Base-by-base conservation (phyloP, 352 stramenopile species). In the Saprolegnia diclina region DNA sequence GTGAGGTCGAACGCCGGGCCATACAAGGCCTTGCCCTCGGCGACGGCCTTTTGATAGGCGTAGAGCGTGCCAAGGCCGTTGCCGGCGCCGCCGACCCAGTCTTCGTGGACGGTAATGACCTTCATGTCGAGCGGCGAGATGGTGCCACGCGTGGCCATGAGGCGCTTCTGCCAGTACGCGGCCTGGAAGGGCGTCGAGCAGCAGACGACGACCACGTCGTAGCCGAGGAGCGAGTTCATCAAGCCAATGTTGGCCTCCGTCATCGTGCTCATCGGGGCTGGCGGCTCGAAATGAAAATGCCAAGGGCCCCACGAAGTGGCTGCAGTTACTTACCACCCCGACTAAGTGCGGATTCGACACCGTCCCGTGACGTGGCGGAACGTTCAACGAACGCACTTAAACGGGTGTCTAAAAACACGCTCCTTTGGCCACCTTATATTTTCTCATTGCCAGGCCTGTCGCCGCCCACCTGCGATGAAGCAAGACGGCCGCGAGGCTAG, bases 181-280 rank as follows among this genome's bases (percentile, higher is more conserved):
- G 97, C 95, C 81, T 99, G 96, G 68, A 97, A 83, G 67, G 96
- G 88, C 74, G 97, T 98, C 19, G 94, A 98, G 29, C 93, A 98
- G 82, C 97, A 99, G 64, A 99, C 92, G 64, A 99, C 98, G 72
- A 98, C 87, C 44, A 98, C 93, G 71, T 98, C 95, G 78, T 96
- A 99, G 59, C 88, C 88, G 42, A 91, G 78, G n/a, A 95, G 82
- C 55, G 74, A 62, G 72, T 93, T 94, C 82, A 94, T 95, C 72
- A 87, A 79, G 38, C 89, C 76, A 61, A 95, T 93, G 79, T 90
- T 92, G 76, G 57, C 57, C 22, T 54, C 26, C 37, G 32, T 66
- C 35, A 52, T 38, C 16, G 35, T n/a, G 38, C 21, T 55, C 10
- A 19, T 38, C 57, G 42, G 18, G 57, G 57, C n/a, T 19, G 19